These are phyloP conservation scores for Botrytis fragariae DNA, from an alignment of 2,329 filamentous ascomycete genomes.

Conservation along the genomic window DNA sequence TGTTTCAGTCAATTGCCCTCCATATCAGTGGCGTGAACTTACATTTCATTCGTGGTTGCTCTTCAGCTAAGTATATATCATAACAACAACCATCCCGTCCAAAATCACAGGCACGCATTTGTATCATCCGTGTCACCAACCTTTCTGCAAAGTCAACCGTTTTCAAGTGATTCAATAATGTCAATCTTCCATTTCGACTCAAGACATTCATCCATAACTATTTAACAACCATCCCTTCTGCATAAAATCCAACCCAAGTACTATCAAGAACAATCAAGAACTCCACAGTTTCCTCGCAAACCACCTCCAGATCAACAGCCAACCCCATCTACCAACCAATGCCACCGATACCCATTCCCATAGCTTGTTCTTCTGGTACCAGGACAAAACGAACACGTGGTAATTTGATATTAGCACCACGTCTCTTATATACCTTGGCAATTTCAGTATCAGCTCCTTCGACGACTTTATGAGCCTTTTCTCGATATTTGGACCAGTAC, in stretches of 20 bases:
- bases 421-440: not conserved
- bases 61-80: not conserved
- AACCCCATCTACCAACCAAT: not conserved
- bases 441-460: not conserved
- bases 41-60: not conserved
- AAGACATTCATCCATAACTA: not conserved
- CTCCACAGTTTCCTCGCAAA: not conserved
- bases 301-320: not conserved
- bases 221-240: not conserved
- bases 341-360: not conserved
- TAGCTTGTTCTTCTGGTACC: not conserved
- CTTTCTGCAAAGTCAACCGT: not conserved
- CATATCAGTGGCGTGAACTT: not conserved
- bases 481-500: not conserved
- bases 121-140: not conserved
- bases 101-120: not conserved
- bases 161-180: not conserved
- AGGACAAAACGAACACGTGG: not conserved
- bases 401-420: not conserved
- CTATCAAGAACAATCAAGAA: not conserved
- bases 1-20: not conserved
- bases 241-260: not conserved
- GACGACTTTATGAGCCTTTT: not conserved
- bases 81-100: not conserved
- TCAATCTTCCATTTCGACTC: not conserved